A percentile compares a stretch with the other conserved stretches of the same genome.
Conservation (phyloP, 257 asterid genomes). For the Perilla frutescens region DNA sequence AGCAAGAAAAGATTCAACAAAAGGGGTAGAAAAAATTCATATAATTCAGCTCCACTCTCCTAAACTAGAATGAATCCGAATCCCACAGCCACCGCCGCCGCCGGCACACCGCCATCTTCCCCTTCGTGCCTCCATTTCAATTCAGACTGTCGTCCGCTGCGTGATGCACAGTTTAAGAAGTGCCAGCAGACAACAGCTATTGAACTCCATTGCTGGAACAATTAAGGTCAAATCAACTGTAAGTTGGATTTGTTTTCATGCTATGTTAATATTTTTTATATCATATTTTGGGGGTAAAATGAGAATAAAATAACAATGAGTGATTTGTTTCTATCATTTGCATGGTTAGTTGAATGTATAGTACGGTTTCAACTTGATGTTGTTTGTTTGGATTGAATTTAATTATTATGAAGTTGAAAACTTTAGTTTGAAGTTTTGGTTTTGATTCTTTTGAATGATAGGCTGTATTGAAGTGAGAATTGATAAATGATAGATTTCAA, state of each 20-base stretch:
- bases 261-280: background rate
- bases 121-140: too few relatives aligned
- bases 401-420: background rate
- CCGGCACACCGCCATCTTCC: too few relatives aligned
- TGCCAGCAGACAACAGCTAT: conserved; percentile 70
- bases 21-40: too few relatives aligned
- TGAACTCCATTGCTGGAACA: conserved; percentile 78
- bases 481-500: background rate
- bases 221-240: conserved; percentile 83
- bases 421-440: conserved; percentile 1
- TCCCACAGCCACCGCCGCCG: too few relatives aligned
- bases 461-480: background rate
- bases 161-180: conserved; percentile 76
- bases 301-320: background rate
- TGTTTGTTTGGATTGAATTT: too few relatives aligned
- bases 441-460: background rate
- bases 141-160: too few relatives aligned
- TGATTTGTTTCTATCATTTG: conserved; percentile 5
- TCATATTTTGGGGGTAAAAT: background rate
- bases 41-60: too few relatives aligned
- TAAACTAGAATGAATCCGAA: too few relatives aligned
- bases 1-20: too few relatives aligned
- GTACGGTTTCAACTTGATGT: background rate
- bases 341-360: conserved; percentile 14
- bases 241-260: conserved; percentile 25